Evolutionary conservation across 2,329 filamentous ascomycete species (phyloP).

Genomic region (Phialocephala sp.): DNA sequence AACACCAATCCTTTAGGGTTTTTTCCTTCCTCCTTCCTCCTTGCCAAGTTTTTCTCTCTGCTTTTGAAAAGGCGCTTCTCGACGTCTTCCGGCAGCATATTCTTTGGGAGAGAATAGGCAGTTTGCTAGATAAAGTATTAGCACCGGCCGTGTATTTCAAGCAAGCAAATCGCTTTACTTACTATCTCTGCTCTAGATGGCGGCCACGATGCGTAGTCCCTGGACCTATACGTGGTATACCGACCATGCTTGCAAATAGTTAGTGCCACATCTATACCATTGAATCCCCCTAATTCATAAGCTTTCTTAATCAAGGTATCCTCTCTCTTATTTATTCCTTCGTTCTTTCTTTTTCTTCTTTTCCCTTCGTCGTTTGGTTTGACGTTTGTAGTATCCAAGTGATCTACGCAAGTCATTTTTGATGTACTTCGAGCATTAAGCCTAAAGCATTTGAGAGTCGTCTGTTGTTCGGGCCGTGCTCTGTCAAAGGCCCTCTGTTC

Average conservation of each 20-base stretch:
- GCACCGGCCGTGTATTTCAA: conserved; percentile 4
- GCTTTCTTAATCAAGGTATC: conserved; percentile 18
- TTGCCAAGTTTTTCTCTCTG: no score
- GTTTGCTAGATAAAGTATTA: conserved; percentile 29
- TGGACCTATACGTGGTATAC: conserved; percentile 26
- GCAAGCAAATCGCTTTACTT: conserved; percentile 19
- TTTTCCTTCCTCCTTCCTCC: no score
- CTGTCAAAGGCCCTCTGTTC: not conserved
- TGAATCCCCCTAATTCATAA: conserved; percentile 25
- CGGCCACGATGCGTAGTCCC: conserved; percentile 17
- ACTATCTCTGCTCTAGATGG: conserved; percentile 28
- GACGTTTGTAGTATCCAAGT: conserved; percentile 11
- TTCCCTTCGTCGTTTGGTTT: conserved; percentile 17
- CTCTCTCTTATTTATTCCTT: conserved; percentile 25
- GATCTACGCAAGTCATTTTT: conserved; percentile 11
- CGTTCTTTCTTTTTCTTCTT: conserved; percentile 23
- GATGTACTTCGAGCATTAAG: conserved; percentile 18
- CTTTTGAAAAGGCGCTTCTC: conserved; percentile 27
- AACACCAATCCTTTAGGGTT: no score
- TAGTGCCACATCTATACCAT: conserved; percentile 26
- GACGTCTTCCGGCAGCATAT: conserved; percentile 25
- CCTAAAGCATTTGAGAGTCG: conserved; percentile 12
- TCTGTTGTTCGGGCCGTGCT: conserved; percentile 13
- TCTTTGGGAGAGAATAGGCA: conserved; percentile 27
- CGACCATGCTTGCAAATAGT: conserved; percentile 24